Evolutionary conservation across 2,329 filamentous ascomycete genomes (phyloP).

Genomic region (Raffaelea ambrosiae): DNA sequence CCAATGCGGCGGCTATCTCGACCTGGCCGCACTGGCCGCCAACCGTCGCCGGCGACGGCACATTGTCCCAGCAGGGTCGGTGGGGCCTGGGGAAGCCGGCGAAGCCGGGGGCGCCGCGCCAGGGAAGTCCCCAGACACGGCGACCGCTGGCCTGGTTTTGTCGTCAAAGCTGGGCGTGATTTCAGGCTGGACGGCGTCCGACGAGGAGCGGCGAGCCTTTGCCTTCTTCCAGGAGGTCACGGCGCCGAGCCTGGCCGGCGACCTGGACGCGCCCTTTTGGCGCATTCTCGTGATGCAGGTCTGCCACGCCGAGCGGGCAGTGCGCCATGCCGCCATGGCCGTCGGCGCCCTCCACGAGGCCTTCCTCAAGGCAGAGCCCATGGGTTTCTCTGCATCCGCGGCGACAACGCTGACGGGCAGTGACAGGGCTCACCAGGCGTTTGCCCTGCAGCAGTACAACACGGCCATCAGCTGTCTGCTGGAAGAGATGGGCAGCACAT

Average conservation of each 20-base stretch:
- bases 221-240: slow-evolving; percentile 31
- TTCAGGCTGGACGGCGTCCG: slow-evolving; percentile 11
- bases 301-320: slow-evolving; percentile 18
- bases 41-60: slow-evolving; percentile 11
- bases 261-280: slow-evolving; percentile 29
- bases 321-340: slow-evolving; percentile 22
- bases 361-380: slow-evolving; percentile 4
- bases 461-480: slow-evolving; percentile 10
- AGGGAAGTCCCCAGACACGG: no score
- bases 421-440: neutral
- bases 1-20: slow-evolving; percentile 46
- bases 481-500: slow-evolving; percentile 3
- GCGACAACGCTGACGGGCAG: no score
- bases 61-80: slow-evolving; percentile 3
- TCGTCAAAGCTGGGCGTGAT: no score
- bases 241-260: slow-evolving; percentile 31
- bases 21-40: slow-evolving; percentile 17
- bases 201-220: slow-evolving; percentile 25
- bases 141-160: no score
- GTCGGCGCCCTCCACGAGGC: slow-evolving; percentile 21
- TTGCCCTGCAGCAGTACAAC: slow-evolving; percentile 13
- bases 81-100: no score
- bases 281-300: slow-evolving; percentile 18
- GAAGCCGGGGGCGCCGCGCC: no score
- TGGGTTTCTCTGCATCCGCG: neutral